These are phyloP conservation scores for Russula abietina DNA, from an alignment of 768 basidiomycete species.

Conservation along the genomic window DNA sequence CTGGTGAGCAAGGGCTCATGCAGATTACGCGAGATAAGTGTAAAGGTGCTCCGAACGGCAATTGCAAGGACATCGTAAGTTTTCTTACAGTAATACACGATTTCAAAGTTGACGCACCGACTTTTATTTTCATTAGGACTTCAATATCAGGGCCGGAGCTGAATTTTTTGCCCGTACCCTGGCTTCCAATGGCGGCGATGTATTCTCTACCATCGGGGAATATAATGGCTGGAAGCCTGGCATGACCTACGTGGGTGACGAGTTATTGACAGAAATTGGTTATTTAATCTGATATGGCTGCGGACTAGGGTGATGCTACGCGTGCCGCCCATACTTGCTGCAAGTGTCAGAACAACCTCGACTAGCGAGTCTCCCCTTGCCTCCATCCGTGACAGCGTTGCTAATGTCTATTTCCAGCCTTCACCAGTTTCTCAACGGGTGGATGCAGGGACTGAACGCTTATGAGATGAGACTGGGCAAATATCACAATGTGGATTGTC, in stretches of 20 bases:
- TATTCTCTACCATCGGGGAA: slow-evolving; percentile 54
- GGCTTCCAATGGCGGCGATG: slow-evolving; percentile 42
- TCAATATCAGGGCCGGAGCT: slow-evolving; percentile 65
- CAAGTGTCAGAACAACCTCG: slow-evolving; percentile 75
- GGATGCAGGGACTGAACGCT: slow-evolving; percentile 54
- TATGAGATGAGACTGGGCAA: slow-evolving; percentile 49
- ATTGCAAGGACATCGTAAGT: slow-evolving; percentile 39
- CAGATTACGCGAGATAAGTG: slow-evolving; percentile 80
- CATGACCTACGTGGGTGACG: slow-evolving; percentile 50
- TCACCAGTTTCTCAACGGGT: slow-evolving; percentile 67
- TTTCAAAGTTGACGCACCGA: neutral
- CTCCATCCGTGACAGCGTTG: neutral
- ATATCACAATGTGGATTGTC: slow-evolving; percentile 55
- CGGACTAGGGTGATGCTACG: slow-evolving; percentile 46
- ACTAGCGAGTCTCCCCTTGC: slow-evolving; percentile 53
- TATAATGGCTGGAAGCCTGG: slow-evolving; percentile 70
- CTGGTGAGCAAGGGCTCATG: slow-evolving; percentile 83
- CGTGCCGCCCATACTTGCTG: slow-evolving; percentile 56
- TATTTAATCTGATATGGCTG: neutral
- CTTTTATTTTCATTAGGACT: slow-evolving; percentile 40
- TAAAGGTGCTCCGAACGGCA: slow-evolving; percentile 41
- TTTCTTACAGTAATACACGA: neutral
- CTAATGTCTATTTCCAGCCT: slow-evolving; percentile 38
- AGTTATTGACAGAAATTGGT: neutral
- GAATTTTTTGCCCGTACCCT: slow-evolving; percentile 52